These are phyloP conservation scores for Wickerhamomyces sp. DNA, from an alignment of 1,139 yeast genomes.

Conservation along the genomic window DNA sequence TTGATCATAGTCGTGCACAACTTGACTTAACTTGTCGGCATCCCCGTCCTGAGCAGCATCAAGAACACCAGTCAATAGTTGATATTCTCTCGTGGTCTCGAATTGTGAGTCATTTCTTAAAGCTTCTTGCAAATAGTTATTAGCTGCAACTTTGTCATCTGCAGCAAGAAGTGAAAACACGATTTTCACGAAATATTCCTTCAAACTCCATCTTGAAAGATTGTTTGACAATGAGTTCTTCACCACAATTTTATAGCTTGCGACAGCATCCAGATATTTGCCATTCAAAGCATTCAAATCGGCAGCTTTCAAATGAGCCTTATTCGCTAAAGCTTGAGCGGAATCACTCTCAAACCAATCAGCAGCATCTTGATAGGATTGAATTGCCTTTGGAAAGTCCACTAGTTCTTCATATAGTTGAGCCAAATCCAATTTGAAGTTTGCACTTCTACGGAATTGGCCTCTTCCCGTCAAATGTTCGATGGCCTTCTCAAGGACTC, in stretches of 20 bases:
- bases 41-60: conserved; percentile 78
- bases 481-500: conserved; percentile 71
- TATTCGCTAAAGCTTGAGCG: conserved; percentile 85
- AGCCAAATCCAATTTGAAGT: conserved; percentile 86
- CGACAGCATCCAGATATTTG: conserved; percentile 69
- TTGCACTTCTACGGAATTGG: conserved; percentile 94
- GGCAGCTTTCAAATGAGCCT: conserved; percentile 85
- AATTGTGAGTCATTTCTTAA: conserved; percentile 73
- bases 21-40: conserved; percentile 66
- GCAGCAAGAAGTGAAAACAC: conserved; percentile 78
- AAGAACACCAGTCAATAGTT: conserved; percentile 57
- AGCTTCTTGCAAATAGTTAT: conserved; percentile 61
- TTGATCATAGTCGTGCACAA: conserved; percentile 81
- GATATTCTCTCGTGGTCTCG: conserved; percentile 72
- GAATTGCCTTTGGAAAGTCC: conserved; percentile 64
- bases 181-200: conserved; percentile 84
- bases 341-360: conserved; percentile 95
- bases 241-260: conserved; percentile 71
- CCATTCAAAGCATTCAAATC: conserved; percentile 78
- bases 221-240: conserved; percentile 70
- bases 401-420: conserved; percentile 75
- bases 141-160: conserved; percentile 83
- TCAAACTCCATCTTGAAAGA: conserved; percentile 83
- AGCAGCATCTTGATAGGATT: conserved; percentile 87
- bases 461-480: conserved; percentile 84